Evolutionary conservation across 345 rosid species (phyloP), one percentile per base, ranked within the genome.

Genomic region (Eucalyptus microcorys): DNA sequence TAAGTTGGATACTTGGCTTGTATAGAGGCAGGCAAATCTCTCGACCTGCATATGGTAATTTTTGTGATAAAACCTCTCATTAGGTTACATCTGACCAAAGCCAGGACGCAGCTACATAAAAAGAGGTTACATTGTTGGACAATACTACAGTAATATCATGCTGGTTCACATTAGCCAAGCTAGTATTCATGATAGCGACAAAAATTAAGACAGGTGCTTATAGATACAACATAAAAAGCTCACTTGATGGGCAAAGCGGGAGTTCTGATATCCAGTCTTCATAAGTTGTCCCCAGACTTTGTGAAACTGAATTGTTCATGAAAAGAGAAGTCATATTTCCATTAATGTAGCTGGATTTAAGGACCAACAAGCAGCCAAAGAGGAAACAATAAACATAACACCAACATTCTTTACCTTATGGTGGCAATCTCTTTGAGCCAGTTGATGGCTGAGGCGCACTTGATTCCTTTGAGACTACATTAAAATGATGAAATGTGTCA

Each of bases 161-260:
- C 13, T 71, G 81, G 81, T 37, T 71, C 81, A 71, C 45, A 71
- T 37, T 76, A 21, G 14, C 83, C 26, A 43, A 76, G 83, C 83
- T 37, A 76, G 45, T 71, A 21, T 71, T 37, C 83, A 71, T 37
- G 83, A 76, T 76, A 76, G 83, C 8, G 6, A 76, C 83, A 37
- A 76, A 76, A 76, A 76, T 37, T 10, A 37, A 76, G 27, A 37
- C 45, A 37, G 24, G 45, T 76, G 83, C 45, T 76, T 37, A 34
- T 16, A 34, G 17, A 71, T 71, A 76, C 83, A 37, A 76, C 7
- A 42, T 76, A 37, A 61, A 30, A 48, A 68, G 43, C n/a, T 85
- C 85, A 95, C 99, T 96, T 97, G 99, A 93, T 98, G 99, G n/a
- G 99, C 99, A 88, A 98, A 98, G 71, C 98, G 96, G 57, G 99